These are phyloP conservation scores for Rachicladosporium sp. DNA, from an alignment of 2,329 filamentous ascomycete genomes.

Conservation along the genomic window DNA sequence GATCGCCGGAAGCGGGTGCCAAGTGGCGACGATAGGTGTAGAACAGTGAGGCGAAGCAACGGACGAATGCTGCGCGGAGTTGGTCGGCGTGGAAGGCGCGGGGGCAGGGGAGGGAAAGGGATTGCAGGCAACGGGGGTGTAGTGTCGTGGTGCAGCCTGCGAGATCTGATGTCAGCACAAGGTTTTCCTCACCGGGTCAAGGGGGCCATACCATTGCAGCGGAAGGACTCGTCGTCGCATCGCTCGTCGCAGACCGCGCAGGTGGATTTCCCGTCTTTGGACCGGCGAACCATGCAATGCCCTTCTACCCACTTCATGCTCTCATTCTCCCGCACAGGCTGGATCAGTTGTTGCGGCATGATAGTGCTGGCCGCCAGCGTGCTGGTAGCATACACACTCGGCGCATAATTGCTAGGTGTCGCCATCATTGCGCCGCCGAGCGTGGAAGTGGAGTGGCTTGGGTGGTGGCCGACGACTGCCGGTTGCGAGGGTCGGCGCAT, in stretches of 20 bases:
- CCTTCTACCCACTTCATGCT: slow-evolving; percentile 75
- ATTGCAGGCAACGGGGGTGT: slow-evolving; percentile 47
- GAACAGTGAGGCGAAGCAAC: slow-evolving; percentile 56
- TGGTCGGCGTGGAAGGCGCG: slow-evolving; percentile 55
- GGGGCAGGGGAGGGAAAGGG: slow-evolving; percentile 54
- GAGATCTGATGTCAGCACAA: slow-evolving; percentile 4
- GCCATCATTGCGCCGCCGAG: slow-evolving; percentile 33
- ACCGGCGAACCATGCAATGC: slow-evolving; percentile 60
- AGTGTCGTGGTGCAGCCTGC: slow-evolving; percentile 43
- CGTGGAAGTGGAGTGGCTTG: slow-evolving; percentile 56
- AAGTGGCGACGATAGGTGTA: slow-evolving; percentile 58
- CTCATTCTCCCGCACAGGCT: slow-evolving; percentile 66
- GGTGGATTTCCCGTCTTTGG: slow-evolving; percentile 45
- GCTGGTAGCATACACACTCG: slow-evolving; percentile 75
- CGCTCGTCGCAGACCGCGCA: slow-evolving; percentile 70
- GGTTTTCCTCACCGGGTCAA: not conserved
- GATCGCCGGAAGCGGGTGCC: slow-evolving; percentile 44
- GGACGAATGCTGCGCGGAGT: slow-evolving; percentile 54
- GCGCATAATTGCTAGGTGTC: slow-evolving; percentile 49
- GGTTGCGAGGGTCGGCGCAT: slow-evolving; percentile 53
- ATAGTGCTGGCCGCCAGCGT: slow-evolving; percentile 74
- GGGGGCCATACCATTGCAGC: slow-evolving; percentile 45
- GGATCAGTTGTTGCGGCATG: slow-evolving; percentile 73
- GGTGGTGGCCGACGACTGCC: slow-evolving; percentile 46
- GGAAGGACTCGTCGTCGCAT: slow-evolving; percentile 61